Percentiles rank a stretch among this genome's conserved stretches.
Evolutionary conservation across 371 early-diverging fungal genomes (phyloP).

Genomic region (Mucor piriformis): DNA sequence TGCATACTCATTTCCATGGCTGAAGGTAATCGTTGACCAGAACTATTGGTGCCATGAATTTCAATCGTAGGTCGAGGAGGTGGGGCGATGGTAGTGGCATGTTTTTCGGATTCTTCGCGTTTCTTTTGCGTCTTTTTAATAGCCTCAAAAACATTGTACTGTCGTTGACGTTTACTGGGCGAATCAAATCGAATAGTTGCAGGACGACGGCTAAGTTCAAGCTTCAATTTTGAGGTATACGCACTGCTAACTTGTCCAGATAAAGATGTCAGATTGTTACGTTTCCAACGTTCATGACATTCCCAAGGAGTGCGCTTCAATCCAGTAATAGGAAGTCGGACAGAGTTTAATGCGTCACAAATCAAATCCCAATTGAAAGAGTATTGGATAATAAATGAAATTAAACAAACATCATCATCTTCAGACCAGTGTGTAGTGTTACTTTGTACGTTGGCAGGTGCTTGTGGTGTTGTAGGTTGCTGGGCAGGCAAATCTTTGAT

Average conservation of each 20-base stretch:
- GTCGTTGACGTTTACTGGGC: slow-evolving; percentile 41
- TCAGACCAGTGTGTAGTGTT: slow-evolving; percentile 57
- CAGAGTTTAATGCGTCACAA: slow-evolving; percentile 60
- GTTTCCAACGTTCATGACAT: slow-evolving; percentile 61
- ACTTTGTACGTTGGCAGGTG: slow-evolving; percentile 24
- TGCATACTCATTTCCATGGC: slow-evolving; percentile 76
- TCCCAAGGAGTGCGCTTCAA: slow-evolving; percentile 69
- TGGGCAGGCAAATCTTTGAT: slow-evolving; percentile 47
- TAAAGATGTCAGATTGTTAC: slow-evolving; percentile 45
- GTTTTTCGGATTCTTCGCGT: slow-evolving; percentile 48
- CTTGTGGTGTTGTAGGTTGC: slow-evolving; percentile 50
- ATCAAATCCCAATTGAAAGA: slow-evolving; percentile 74
- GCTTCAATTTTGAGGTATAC: slow-evolving; percentile 15
- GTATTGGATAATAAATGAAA: slow-evolving; percentile 58
- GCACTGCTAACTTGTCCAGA: slow-evolving; percentile 49
- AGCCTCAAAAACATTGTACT: slow-evolving; percentile 50
- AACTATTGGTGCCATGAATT: slow-evolving; percentile 45
- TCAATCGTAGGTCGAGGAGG: slow-evolving; percentile 54
- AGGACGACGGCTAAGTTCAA: slow-evolving; percentile 33
- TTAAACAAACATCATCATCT: slow-evolving; percentile 72
- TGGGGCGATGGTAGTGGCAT: slow-evolving; percentile 3
- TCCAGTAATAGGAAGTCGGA: slow-evolving; percentile 55
- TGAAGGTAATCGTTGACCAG: slow-evolving; percentile 58
- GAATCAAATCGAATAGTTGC: slow-evolving; percentile 35
- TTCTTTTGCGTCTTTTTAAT: slow-evolving; percentile 55